These are phyloP conservation scores for Ceratocystis huliohia DNA, from an alignment of 2,329 filamentous ascomycete species.

Conservation along the genomic window DNA sequence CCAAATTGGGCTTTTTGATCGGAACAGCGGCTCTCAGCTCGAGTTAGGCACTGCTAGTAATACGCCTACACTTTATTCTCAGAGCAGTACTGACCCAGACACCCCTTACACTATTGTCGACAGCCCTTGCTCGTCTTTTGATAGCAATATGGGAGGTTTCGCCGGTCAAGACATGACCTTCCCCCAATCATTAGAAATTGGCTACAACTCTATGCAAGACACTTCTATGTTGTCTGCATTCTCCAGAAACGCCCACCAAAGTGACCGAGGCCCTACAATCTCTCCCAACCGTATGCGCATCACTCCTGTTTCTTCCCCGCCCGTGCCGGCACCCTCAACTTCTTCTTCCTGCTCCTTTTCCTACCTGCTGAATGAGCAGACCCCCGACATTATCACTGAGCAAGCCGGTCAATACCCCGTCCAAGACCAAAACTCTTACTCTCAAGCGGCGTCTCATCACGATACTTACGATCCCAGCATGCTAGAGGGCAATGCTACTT, in stretches of 20 bases:
- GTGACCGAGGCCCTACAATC: background rate
- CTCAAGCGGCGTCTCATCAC: background rate
- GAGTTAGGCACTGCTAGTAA: background rate
- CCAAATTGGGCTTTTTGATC: background rate
- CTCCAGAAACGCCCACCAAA: background rate
- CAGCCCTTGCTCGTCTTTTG: slow-evolving; percentile 12
- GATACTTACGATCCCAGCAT: background rate
- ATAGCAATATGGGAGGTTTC: slow-evolving; percentile 10
- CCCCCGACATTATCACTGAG: background rate
- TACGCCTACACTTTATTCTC: background rate
- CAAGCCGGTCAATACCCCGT: background rate
- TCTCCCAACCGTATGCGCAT: background rate
- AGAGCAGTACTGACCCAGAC: background rate
- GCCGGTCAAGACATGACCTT: slow-evolving; percentile 2
- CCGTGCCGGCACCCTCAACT: background rate
- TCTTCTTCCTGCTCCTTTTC: background rate
- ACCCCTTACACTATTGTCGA: slow-evolving; percentile 5
- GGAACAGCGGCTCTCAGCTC: background rate
- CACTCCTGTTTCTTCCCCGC: background rate
- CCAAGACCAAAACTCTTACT: background rate
- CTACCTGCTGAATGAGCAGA: background rate
- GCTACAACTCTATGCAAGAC: background rate
- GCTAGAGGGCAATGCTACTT: background rate
- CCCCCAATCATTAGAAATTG: background rate
- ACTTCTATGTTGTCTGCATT: slow-evolving; percentile 6